These are phyloP conservation scores for Xylaria castorea DNA, from an alignment of 495 filamentous ascomycete species.

Conservation along the genomic window DNA sequence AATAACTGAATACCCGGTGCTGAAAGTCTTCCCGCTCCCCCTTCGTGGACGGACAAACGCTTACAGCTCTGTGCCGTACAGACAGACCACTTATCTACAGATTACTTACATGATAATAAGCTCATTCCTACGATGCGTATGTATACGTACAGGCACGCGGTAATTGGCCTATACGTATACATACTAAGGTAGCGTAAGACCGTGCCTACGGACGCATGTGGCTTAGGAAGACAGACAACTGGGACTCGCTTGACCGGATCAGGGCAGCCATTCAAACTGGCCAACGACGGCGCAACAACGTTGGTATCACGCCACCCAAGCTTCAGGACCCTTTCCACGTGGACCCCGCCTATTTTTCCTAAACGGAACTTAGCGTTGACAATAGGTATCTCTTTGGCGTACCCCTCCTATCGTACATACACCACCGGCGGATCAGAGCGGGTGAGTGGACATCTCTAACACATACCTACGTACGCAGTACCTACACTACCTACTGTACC, in stretches of 20 bases:
- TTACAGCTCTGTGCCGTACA: background rate
- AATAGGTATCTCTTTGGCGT: background rate
- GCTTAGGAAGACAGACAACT: constrained; percentile 18
- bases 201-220: constrained; percentile 12
- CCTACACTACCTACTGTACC: too few species aligned
- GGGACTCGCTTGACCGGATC: constrained; percentile 24
- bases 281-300: constrained; percentile 19
- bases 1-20: constrained; percentile 21
- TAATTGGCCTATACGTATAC: too few species aligned
- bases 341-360: constrained; percentile 29
- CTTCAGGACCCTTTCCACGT: constrained; percentile 24
- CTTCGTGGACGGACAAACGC: background rate
- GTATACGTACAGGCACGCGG: background rate
- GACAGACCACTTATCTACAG: background rate
- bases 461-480: too few species aligned
- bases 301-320: constrained; percentile 28
- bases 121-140: background rate
- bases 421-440: background rate
- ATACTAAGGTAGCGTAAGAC: background rate
- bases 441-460: background rate
- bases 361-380: constrained; percentile 7
- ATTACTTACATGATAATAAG: constrained; percentile 17
- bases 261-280: background rate
- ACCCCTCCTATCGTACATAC: background rate
- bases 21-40: background rate